A percentile compares a stretch with the other conserved stretches of the same genome.
Conservation (phyloP, 2,329 filamentous ascomycete genomes). For the Talaromyces funiculosus region DNA sequence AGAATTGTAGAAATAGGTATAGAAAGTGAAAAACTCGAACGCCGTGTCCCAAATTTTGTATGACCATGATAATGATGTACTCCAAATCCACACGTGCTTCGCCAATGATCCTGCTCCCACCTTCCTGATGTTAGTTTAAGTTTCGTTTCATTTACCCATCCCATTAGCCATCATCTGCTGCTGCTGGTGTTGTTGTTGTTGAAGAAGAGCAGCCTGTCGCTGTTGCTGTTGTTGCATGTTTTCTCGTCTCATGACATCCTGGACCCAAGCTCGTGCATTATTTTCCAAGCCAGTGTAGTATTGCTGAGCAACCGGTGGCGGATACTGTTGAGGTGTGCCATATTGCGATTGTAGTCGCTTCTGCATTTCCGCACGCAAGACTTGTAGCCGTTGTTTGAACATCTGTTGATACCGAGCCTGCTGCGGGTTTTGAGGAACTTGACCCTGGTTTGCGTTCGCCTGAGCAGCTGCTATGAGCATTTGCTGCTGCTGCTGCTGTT, state of each 20-base stretch:
- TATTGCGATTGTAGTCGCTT: conserved; percentile 34
- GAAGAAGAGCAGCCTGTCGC: conserved; percentile 9
- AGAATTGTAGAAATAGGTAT: conserved; percentile 16
- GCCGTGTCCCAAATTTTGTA: neutral
- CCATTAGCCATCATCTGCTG: conserved; percentile 41
- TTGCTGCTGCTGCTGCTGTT: conserved; percentile 34
- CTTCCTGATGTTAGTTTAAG: neutral
- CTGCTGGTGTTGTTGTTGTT: conserved; percentile 26
- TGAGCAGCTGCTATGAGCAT: conserved; percentile 37
- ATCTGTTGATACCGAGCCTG: conserved; percentile 31
- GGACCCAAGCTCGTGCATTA: conserved; percentile 32
- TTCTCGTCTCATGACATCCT: conserved; percentile 34
- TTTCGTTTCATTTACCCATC: conserved; percentile 28
- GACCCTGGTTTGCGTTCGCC: conserved; percentile 29
- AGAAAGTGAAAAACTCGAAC: conserved; percentile 14
- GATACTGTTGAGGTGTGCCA: conserved; percentile 35
- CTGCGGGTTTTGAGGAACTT: conserved; percentile 28
- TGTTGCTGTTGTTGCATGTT: conserved; percentile 27
- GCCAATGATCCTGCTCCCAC: neutral
- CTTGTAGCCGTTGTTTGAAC: conserved; percentile 32
- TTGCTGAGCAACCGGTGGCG: conserved; percentile 33
- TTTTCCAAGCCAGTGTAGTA: conserved; percentile 34
- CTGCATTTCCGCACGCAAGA: conserved; percentile 34
- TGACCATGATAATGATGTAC: conserved; percentile 1
- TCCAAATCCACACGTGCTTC: neutral